Evolutionary conservation across 2,329 filamentous ascomycete genomes (phyloP), one percentile per base, ranked within the genome.

Genomic region (Tolypocladium nubicola): DNA sequence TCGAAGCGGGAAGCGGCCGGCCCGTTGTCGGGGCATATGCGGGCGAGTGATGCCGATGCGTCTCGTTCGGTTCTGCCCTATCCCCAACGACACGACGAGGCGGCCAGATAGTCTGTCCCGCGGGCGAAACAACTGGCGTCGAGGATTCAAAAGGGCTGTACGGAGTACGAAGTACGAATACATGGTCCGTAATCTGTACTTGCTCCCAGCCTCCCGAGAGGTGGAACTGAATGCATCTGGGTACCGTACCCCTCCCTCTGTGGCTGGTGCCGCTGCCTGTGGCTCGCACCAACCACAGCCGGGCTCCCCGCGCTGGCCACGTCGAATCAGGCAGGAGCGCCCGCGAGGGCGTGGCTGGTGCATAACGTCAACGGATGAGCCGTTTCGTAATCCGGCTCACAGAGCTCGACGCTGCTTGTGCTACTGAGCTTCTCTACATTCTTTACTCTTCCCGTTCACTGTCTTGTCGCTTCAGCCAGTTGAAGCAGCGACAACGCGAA

Each of bases 291-390:
- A 39, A 53, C 52, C 52, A 53, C 52, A 19, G 52, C 11, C 21
- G 21, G 8, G 52, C 21, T 40, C 37, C 45, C 21, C 50, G 23
- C 54, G 39, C 53, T 21, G 45, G 30, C 39, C 39, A 14, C 39
- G 26, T 53, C 52, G 52, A 52, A 60, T 52, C 43, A 45, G 59
- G 54, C 54, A 56, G 56, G 58, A 56, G 58, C 50, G 30, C 54
- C 26, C 45, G 26, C 39, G n/a, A 21, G 45, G 39, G 21, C 33
- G 56, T 49, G 58, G 53, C 53, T 54, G 41, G 59, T n/a, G 53
- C 43, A 59, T 58, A 49, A 47, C 57, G 55, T 55, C 54, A 55
- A 41, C 33, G n/a, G 30, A 50, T 23, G 21, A 16, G 30, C 33
- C 13, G 37, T 55, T 45, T 55, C 54, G 54, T 19, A 23, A 55